Evolutionary conservation across 2,329 filamentous ascomycete genomes (phyloP), one percentile per base, ranked within the genome.

Genomic region (Ceratocystis diversiconidia): DNA sequence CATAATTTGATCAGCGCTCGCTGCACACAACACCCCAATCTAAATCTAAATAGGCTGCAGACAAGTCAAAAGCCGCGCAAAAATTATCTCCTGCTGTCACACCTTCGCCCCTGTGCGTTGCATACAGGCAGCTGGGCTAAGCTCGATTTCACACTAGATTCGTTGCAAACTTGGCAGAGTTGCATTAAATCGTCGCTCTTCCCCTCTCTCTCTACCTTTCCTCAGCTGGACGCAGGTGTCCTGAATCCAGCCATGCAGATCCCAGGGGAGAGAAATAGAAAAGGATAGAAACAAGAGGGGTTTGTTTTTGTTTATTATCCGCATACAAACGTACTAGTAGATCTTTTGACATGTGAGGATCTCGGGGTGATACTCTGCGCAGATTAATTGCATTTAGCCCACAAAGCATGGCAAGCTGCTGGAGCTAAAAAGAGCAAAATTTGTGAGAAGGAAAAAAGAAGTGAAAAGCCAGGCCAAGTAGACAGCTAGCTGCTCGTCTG

Each of bases 261-360:
- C 59, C 59, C 19, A 43, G 59, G 41, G 32, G 59, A 32, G 3
- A 7, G 30, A 22, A 44, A 19, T 25, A 61, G 10, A 8, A 15
- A 43, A 5, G 15, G 43, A 61, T 4, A 19, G 36, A 41, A 6
- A 6, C 17, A 28, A 5, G 12, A 10, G 15, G 52, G n/a, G 17
- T 8, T 59, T 59, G 12, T 59, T 59, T 59, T 32, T 12, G 25
- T 12, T 5, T 46, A 19, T 61, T 46, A 5, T 7, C 32, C 59
- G n/a, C 12, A 12, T 41, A 46, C 25, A 41, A 17, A 15, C 17
- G 7, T 25, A n/a, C 57, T 17, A 30, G 41, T 17, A 61, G 59
- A 61, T 59, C 52, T 59, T 59, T 59, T 36, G 52, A 59, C 28
- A 8, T 59, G 25, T 36, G 28, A 59, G 52, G 52, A 59, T 59